Evolutionary conservation across 192 early-diverging fungal genomes (phyloP), one percentile per base, ranked within the genome.

Genomic region (Mortierella antarctica): DNA sequence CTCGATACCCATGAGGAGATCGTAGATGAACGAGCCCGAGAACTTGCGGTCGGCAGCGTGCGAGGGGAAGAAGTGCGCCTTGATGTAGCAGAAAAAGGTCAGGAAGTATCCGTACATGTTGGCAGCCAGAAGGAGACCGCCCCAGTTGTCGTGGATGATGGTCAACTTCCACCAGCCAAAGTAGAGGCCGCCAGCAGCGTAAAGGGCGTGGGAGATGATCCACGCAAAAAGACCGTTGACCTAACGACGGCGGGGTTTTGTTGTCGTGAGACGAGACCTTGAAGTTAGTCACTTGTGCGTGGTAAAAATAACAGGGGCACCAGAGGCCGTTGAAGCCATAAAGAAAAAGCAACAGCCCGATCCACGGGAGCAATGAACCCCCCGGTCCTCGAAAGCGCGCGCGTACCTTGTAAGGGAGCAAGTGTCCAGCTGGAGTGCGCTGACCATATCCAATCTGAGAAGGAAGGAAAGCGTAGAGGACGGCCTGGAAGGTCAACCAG

Each of bases 1-100:
- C 73, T 95, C 93, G 80, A 95, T 92, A 56, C 93, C 93, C 90
- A 92, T 92, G 65, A 92, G 88, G 31, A 94, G 59, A 83, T 95
- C 91, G 82, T 94, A 95, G 58, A 92, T 85, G 48, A 87, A 72
- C n/a, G 88, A 90, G 21, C 88, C 88, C 0, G 92, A 91, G 83
- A 94, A 93, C 76, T 94, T 94, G 83, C 92, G 89, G 75, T 95
- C 93, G 17, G 84, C 91, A 14, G 89, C 74, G 84, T 94, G 92
- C 14, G 92, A 87, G 46, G 93, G 93, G 73, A 89, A 89, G 15
- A 84, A 51, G 77, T 91, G 76, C 40, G 93, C 93, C 73, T 95
- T 95, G 65, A 88, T 65, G 85, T 83, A 95, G 23, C 83, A 83
- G 73, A 93, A 95, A 70, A 89, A 77, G 44, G 92, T 90, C 71